These are phyloP conservation scores for Coemansia sp. DNA, from an alignment of 192 early-diverging fungal species.

Conservation along the genomic window DNA sequence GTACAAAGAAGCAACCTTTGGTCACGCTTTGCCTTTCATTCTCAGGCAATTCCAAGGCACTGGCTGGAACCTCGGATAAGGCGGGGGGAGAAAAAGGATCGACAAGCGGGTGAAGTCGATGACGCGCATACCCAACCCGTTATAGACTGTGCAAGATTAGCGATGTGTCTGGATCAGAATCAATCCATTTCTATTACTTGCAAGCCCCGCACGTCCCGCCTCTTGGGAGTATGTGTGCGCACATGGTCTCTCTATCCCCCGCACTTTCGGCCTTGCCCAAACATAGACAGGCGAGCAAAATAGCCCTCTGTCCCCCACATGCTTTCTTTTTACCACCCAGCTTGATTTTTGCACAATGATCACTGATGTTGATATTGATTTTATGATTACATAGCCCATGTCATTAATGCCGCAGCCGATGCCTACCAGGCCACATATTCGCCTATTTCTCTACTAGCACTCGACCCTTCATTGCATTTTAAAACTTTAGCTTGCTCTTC, in stretches of 20 bases:
- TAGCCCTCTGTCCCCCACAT: not conserved
- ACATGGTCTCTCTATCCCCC: not conserved
- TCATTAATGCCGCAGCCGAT: not conserved
- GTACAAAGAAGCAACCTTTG: slow-evolving; percentile 7
- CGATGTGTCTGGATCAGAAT: slow-evolving; percentile 1
- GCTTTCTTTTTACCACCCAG: not conserved
- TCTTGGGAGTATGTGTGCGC: not conserved
- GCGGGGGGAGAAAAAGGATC: not conserved
- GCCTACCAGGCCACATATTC: not conserved
- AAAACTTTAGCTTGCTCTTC: not conserved
- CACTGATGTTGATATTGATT: not conserved
- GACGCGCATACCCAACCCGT: not conserved
- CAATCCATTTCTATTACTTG: not conserved
- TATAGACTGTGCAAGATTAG: not conserved
- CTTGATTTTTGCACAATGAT: not conserved
- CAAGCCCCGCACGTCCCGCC: not conserved
- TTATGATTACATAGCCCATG: not conserved
- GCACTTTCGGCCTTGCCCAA: not conserved
- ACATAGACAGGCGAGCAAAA: not conserved
- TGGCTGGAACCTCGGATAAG: not conserved
- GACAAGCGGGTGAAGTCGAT: not conserved
- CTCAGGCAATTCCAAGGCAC: slow-evolving; percentile 1
- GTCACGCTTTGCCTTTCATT: not conserved
- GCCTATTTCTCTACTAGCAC: not conserved
- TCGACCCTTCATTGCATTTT: not conserved